Evolutionary conservation across 352 stramenopile genomes (phyloP).

Genomic region (Pythium brachiatum): DNA sequence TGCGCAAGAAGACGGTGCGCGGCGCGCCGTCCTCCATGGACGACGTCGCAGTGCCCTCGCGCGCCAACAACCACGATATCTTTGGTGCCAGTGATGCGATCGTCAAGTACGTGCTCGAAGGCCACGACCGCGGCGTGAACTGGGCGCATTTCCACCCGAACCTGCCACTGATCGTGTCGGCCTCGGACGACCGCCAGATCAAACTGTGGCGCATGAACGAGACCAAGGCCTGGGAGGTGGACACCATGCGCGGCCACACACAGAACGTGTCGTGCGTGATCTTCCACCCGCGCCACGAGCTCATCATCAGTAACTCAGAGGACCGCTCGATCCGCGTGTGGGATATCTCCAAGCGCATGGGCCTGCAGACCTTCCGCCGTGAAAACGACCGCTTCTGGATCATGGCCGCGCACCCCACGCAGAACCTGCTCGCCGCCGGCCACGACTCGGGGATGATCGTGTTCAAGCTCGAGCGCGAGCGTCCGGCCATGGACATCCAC

Average conservation of each 20-base stretch:
- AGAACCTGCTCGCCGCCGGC: constrained; percentile 98
- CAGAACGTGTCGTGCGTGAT: constrained; percentile 99
- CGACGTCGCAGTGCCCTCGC: constrained; percentile 52
- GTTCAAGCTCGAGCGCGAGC: constrained; percentile 98
- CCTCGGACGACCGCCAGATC: constrained; percentile 98
- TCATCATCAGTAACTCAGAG: constrained; percentile 99
- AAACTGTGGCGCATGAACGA: constrained; percentile 99
- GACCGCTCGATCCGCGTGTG: constrained; percentile 99
- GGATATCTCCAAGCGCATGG: constrained; percentile 98
- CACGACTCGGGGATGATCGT: constrained; percentile 99
- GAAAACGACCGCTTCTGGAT: constrained; percentile 99
- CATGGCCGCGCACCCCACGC: constrained; percentile 91
- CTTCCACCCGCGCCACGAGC: constrained; percentile 98
- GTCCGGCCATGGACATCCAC: constrained; percentile 91
- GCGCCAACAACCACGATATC: constrained; percentile 90
- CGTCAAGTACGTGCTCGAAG: constrained; percentile 99
- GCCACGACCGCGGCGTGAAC: constrained; percentile 99
- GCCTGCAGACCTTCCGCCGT: constrained; percentile 97
- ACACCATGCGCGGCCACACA: constrained; percentile 99
- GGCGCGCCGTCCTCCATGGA: constrained; percentile 83
- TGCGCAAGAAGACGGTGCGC: constrained; percentile 98
- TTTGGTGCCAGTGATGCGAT: constrained; percentile 99
- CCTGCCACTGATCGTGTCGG: constrained; percentile 97
- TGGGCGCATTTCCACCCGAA: constrained; percentile 99
- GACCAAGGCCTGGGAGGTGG: constrained; percentile 99